Evolutionary conservation across 1,284 basidiomycete species (phyloP), one percentile per base, ranked within the genome.

Genomic region (Rhodotorula glutinis): DNA sequence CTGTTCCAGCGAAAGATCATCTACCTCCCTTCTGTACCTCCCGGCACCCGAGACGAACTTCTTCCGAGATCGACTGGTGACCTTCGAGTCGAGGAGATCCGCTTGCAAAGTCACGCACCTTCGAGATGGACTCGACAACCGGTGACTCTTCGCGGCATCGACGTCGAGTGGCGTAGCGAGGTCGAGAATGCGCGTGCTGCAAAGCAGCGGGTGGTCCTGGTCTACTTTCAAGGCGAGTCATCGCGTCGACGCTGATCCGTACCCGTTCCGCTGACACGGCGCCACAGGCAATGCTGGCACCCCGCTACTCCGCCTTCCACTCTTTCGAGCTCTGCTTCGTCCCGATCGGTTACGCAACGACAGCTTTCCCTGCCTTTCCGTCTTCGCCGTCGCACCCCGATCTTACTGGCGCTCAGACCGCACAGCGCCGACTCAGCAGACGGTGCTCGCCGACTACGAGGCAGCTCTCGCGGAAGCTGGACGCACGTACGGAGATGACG

Each of bases 1-100:
- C 14, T 83, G 0, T 83, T 85, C 61, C 83, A 84, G 69, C 77
- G 83, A 9, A 82, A 81, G 63, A 80, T 84, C 41, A 83, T 85
- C 17, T 84, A 85, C 75, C 82, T 85, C 81, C 83, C 82, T 0
- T 83, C 83, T 61, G 79, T 79, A 1, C 83, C 83, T 3, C 77
- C 79, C 1, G 82, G 80, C 21, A 78, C 81, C 16, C 77, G 82
- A 23, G 75, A 73, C 17, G 81, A 83, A 65, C 65, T 74, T 13
- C 74, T 83, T 5, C 56, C 52, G 0, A 62, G 68, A 2, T 33
- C 53, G 23, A 74, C 79, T 0, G 70, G 69, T 44, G 77, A 76
- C 0, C 21, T 81, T 7, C 38, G 60, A 1, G 76, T 75, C 55
- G 68, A 78, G 43, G 76, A 80, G 44, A 69, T 81, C 11, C 29